Evolutionary conservation across 2,329 filamentous ascomycete species (phyloP).

Genomic region (Monosporascus cannonballus): DNA sequence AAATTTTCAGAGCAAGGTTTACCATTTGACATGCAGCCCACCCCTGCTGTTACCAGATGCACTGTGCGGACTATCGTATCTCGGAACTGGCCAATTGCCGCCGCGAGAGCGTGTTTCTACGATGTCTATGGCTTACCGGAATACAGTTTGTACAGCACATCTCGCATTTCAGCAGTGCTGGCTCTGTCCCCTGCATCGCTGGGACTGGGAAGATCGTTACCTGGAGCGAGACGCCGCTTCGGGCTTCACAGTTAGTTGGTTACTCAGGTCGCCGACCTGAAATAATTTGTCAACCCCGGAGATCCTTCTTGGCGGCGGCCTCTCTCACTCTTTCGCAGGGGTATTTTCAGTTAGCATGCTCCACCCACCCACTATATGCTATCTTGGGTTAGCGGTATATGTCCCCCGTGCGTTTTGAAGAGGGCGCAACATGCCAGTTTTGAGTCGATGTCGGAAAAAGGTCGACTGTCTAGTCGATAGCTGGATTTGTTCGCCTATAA

Average conservation of each 20-base stretch:
- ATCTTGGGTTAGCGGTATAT: no score
- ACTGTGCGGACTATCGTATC: not conserved
- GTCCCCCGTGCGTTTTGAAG: no score
- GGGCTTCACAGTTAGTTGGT: slow-evolving; percentile 15
- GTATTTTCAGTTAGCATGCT: slow-evolving; percentile 5
- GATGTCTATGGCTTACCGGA: no score
- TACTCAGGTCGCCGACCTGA: slow-evolving; percentile 19
- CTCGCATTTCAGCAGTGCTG: not conserved
- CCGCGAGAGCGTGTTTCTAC: not conserved
- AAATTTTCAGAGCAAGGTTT: not conserved
- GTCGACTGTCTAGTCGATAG: no score
- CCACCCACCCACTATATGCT: no score
- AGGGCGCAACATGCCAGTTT: no score
- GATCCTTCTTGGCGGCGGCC: slow-evolving; percentile 17
- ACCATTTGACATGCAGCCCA: not conserved
- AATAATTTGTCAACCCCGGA: slow-evolving; percentile 17
- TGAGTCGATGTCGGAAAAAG: no score
- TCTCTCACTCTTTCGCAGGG: slow-evolving; percentile 13
- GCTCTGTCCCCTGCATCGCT: slow-evolving; percentile 1
- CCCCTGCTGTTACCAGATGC: not conserved
- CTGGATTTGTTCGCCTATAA: no score
- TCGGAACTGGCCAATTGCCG: not conserved
- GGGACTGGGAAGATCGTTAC: slow-evolving; percentile 14
- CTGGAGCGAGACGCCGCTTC: slow-evolving; percentile 14
- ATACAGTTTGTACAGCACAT: not conserved